Evolutionary conservation across 345 rosid species (phyloP).

Genomic region (Geranium brycei): DNA sequence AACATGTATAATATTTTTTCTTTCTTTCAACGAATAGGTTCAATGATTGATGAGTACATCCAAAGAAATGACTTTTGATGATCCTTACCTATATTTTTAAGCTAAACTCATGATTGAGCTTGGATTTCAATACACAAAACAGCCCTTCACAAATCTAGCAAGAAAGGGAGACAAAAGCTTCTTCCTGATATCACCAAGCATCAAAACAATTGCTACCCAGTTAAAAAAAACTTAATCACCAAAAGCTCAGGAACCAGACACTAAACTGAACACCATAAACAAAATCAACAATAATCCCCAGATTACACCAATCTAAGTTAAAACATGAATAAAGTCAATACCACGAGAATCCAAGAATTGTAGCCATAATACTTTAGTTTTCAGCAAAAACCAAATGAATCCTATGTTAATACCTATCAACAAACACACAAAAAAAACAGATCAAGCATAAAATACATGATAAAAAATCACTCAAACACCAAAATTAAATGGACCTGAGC

Average conservation of each 20-base stretch:
- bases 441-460: neutral
- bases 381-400: neutral
- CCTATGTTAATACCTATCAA: neutral
- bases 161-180: neutral
- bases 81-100: neutral
- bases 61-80: neutral
- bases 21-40: neutral
- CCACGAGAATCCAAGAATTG: neutral
- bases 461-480: neutral
- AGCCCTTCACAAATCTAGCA: neutral
- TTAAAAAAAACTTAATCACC: neutral
- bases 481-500: neutral
- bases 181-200: neutral
- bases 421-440: neutral
- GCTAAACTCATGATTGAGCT: neutral
- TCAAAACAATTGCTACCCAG: no score
- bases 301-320: neutral
- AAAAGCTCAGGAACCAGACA: neutral
- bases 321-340: neutral
- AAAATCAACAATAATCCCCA: neutral
- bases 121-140: neutral
- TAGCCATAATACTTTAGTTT: neutral
- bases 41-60: neutral
- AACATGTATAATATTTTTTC: no score
- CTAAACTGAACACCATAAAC: neutral